Conservation (phyloP, 140 eudicot species). For the Bidens hawaiensis region DNA sequence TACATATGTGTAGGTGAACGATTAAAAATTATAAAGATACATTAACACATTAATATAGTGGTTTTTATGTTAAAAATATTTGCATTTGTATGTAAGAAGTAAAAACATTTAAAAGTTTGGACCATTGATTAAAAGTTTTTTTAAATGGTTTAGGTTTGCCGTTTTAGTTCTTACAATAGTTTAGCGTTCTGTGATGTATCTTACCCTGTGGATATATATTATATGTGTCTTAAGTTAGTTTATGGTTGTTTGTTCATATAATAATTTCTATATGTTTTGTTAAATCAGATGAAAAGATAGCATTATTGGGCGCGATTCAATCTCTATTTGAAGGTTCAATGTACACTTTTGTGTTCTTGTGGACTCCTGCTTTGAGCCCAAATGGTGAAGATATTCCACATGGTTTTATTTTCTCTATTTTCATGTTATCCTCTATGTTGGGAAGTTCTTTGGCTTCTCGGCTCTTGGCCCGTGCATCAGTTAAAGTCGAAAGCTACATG, state of each 20-base stretch:
- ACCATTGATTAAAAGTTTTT: too few relatives aligned
- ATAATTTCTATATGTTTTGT: background rate
- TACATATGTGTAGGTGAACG: too few relatives aligned
- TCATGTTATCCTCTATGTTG: slow-evolving; percentile 94
- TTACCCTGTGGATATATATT: too few relatives aligned
- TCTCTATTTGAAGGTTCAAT: slow-evolving; percentile 93
- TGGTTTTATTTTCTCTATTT: slow-evolving; percentile 91
- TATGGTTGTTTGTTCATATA: background rate
- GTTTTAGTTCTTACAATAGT: too few relatives aligned
- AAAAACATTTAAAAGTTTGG: too few relatives aligned
- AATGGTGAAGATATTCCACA: slow-evolving; percentile 93
- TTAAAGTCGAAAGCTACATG: slow-evolving; percentile 88
- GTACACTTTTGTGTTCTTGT: slow-evolving; percentile 91
- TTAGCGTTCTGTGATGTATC: too few relatives aligned
- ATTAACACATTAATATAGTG: too few relatives aligned
- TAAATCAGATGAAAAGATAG: slow-evolving; percentile 70
- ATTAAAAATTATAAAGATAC: too few relatives aligned
- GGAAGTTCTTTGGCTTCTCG: slow-evolving; percentile 96
- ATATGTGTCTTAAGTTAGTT: background rate
- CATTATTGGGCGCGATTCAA: slow-evolving; percentile 86
- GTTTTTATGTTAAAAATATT: too few relatives aligned
- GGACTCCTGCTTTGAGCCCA: slow-evolving; percentile 99
- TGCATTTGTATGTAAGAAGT: too few relatives aligned
- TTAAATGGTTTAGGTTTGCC: too few relatives aligned
- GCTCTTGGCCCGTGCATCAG: slow-evolving; percentile 61